phyloP scores from a whole-genome alignment of 192 early-diverging fungal genomes.

The Nowakowskiella sp. region DNA sequence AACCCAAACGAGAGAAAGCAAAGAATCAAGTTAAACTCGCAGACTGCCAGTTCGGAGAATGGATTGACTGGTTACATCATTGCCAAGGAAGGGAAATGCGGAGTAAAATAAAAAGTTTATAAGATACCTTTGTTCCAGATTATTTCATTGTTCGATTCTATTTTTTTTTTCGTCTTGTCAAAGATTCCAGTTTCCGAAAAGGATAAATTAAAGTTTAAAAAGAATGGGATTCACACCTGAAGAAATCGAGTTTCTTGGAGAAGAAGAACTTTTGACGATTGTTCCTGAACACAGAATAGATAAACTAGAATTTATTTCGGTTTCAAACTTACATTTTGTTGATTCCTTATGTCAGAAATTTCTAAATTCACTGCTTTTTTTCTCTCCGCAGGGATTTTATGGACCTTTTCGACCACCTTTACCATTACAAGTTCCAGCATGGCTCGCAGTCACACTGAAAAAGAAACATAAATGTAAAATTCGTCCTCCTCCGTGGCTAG shows the following conservation, averaged over 20 bases:
- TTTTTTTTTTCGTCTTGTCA: no score
- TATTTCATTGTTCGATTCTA: no score
- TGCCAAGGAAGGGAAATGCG: no score
- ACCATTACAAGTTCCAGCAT: slow-evolving; percentile 68
- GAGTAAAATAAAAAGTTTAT: no score
- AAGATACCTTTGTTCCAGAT: no score
- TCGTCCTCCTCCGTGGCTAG: slow-evolving; percentile 73
- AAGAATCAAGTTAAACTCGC: no score
- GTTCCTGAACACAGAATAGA: slow-evolving; percentile 64
- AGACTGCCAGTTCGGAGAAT: no score
- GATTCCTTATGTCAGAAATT: not conserved
- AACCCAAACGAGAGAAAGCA: no score
- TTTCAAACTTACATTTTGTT: slow-evolving; percentile 30
- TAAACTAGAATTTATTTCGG: slow-evolving; percentile 63
- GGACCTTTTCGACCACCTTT: slow-evolving; percentile 78
- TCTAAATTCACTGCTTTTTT: not conserved
- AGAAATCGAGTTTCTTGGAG: slow-evolving; percentile 82
- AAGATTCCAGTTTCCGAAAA: no score
- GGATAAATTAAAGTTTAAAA: no score
- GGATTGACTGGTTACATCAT: no score
- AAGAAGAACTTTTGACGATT: slow-evolving; percentile 67
- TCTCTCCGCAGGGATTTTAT: slow-evolving; percentile 47
- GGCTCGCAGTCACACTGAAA: slow-evolving; percentile 81
- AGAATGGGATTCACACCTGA: slow-evolving; percentile 58
- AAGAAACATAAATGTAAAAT: slow-evolving; percentile 74